Evolutionary conservation across 495 filamentous ascomycete species (phyloP), one percentile per base, ranked within the genome.

Genomic region (Emericellopsis terricola): DNA sequence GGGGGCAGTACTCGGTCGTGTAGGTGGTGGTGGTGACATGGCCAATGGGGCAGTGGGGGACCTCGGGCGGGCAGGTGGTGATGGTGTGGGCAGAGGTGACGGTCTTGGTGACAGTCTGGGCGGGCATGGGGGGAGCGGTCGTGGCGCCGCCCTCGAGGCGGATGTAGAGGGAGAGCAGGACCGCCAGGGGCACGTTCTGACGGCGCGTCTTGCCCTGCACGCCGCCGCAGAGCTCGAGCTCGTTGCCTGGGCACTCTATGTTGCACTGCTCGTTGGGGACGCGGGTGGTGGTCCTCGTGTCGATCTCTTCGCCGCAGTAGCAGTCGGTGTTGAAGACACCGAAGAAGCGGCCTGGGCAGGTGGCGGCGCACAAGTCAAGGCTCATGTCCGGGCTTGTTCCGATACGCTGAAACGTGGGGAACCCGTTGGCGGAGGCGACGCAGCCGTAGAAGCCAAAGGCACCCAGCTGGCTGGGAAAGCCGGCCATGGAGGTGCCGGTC

Each of bases 251-350:
- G 4, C 31, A 33, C 14, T 16, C 16, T 6, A 19, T 33, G 18
- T 18, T n/a, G 31, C 31, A 33, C 17, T 1, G 31, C 9, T 33
- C 31, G n/a, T 10, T 11, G 11, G 7, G 8, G 17, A 33, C 31
- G 10, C 17, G 13, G 8, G 7, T 19, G 4, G 31, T 11, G 8
- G 15, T 33, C 7, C 6, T n/a, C 8, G 7, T 1, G 17, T 33
- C 31, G 14, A 33, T 16, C 8, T 33, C 16, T 8, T 19, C 31
- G 16, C 31, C 31, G 11, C 31, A 33, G 31, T 33, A 33, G 31
- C 31, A 33, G 16, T 33, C 31, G n/a, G 16, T 33, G 31, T 33
- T 13, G 8, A 8, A 33, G 19, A 19, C 16, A 21, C 31, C 31
- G 19, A 33, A 33, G 18, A 20, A 33, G 8, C 16, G 17, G 2